Percentiles rank a stretch among this genome's conserved stretches.
Conservation (phyloP, 768 basidiomycete genomes). For the Ramaria sp. region DNA sequence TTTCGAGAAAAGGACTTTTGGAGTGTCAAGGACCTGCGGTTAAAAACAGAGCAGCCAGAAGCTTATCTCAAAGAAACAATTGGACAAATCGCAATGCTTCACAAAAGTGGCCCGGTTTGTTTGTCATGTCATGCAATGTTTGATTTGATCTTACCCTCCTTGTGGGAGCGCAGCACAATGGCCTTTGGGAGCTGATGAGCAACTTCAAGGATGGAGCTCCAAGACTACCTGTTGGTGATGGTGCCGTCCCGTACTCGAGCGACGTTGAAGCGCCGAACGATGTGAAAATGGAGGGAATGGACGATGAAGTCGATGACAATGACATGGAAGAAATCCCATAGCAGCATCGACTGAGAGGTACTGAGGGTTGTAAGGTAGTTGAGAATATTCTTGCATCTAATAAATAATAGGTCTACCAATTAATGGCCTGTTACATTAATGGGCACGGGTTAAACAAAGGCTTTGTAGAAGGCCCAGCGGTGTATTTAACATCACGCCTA, state of each 20-base stretch:
- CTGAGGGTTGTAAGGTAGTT: no score
- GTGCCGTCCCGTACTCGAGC: constrained; percentile 19
- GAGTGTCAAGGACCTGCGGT: constrained; percentile 66
- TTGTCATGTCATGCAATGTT: neutral
- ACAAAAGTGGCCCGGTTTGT: constrained; percentile 45
- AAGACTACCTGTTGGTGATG: constrained; percentile 15
- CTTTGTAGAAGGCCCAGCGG: no score
- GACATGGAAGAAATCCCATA: constrained; percentile 54
- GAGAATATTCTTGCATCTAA: no score
- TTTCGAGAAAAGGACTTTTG: constrained; percentile 75
- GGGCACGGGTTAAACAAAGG: no score
- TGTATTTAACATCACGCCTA: no score
- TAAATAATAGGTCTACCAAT: no score
- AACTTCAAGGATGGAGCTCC: constrained; percentile 60
- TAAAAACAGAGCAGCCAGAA: no score
- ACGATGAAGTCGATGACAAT: constrained; percentile 32
- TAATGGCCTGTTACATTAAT: no score
- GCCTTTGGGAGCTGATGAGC: constrained; percentile 70
- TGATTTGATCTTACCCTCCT: neutral
- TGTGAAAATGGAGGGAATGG: constrained; percentile 42
- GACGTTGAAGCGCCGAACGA: constrained; percentile 16
- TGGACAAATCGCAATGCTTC: constrained; percentile 61
- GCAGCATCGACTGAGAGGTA: no score
- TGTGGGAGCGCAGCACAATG: constrained; percentile 60
- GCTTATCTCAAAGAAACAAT: constrained; percentile 79